Conservation (phyloP, 192 early-diverging fungal species). For the Entrophospora sp. region DNA sequence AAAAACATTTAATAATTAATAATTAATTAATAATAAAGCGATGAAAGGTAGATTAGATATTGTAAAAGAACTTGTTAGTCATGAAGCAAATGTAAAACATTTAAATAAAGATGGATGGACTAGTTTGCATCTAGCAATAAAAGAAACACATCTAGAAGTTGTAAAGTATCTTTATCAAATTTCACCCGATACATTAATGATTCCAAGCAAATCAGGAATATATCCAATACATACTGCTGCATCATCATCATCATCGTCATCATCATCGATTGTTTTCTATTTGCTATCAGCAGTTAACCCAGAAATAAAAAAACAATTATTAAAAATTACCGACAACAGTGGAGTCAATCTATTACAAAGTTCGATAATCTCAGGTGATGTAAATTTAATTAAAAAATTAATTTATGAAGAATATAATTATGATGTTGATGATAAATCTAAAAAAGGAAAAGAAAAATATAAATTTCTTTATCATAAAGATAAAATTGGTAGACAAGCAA, state of each 20-base stretch:
- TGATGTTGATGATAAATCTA: too few species aligned
- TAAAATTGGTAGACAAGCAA: slow-evolving; percentile 25
- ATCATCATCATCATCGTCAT: slow-evolving; percentile 1
- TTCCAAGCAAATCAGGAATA: slow-evolving; percentile 29
- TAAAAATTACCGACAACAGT: slow-evolving; percentile 27
- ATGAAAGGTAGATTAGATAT: slow-evolving; percentile 27
- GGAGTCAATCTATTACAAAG: slow-evolving; percentile 27
- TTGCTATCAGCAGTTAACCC: slow-evolving; percentile 10
- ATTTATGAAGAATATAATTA: slow-evolving; percentile 14
- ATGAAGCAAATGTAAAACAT: slow-evolving; percentile 23
- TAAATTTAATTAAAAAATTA: slow-evolving; percentile 18
- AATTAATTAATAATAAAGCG: too few species aligned
- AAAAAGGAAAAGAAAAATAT: too few species aligned
- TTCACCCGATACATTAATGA: slow-evolving; percentile 17
- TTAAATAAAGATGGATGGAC: slow-evolving; percentile 33
- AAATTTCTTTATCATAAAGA: too few species aligned
- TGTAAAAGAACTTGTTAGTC: slow-evolving; percentile 21
- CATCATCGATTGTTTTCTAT: slow-evolving; percentile 9
- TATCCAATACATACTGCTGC: slow-evolving; percentile 34
- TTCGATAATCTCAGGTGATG: slow-evolving; percentile 26
- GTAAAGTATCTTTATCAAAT: slow-evolving; percentile 20
- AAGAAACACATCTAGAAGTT: slow-evolving; percentile 30
- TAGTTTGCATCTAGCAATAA: slow-evolving; percentile 35
- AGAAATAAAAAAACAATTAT: not conserved
- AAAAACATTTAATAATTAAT: too few species aligned